Evolutionary conservation across 2,329 filamentous ascomycete genomes (phyloP), one percentile per base, ranked within the genome.

Genomic region (Fusarium beomiforme): DNA sequence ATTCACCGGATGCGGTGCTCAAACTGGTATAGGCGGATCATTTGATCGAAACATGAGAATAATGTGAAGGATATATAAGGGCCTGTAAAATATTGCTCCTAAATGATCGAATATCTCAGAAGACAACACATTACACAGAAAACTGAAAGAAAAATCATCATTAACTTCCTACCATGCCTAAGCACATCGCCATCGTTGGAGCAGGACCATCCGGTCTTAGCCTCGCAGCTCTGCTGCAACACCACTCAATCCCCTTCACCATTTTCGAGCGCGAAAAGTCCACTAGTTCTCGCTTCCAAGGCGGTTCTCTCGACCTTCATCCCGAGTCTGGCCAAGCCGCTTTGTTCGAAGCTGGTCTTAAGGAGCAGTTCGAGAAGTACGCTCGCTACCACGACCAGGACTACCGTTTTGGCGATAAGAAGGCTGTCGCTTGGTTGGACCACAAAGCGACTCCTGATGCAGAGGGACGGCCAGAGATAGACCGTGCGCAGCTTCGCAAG

Each of bases 141-240:
- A 17, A 33, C 16, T n/a, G 14, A 0, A 3, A 6, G 19, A 2
- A 0, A 1, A 21, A 43, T 8, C 8, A 11, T 23, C 1, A 24
- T 16, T 31, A 6, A 1, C 6, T n/a, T 12, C 1, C 12, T 26
- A 33, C 1, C 26, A 55, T 55, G 51, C 6, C 24, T 11, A 55
- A 55, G n/a, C 51, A 43, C 4, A 33, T 55, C 16, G 16, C 51
- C n/a, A 55, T 55, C 3, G 24, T 55, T 3, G 51, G 51, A 24
- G 51, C 36, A 24, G 51, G 51, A 23, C 51, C 51, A 5, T 55
- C 37, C 16, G 51, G 36, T 12, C 24, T 55, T 1, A 55, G 24
- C 24, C 51, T 55, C 21, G 51, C 36, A 1, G 51, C 51, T 24
- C n/a, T 55, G 0, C 3, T 55, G 6, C 51, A 55, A 16, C 26